A percentile compares a stretch with the other conserved stretches of the same genome.
Evolutionary conservation across 371 early-diverging fungal species (phyloP).

Genomic region (Mucor piriformis): DNA sequence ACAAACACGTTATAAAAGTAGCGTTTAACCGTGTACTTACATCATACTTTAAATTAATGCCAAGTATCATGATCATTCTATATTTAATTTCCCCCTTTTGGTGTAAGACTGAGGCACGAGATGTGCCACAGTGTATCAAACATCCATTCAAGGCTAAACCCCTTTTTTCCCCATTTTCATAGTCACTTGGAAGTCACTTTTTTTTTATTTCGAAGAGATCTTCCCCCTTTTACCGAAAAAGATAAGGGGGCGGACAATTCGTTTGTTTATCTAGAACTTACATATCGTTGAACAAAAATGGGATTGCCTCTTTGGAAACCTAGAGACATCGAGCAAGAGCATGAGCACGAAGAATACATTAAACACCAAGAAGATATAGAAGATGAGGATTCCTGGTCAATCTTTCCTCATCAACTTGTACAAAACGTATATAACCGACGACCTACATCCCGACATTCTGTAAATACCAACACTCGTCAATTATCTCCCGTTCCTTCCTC

Average conservation of each 20-base stretch:
- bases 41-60: too few relatives aligned
- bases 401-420: conserved; percentile 6
- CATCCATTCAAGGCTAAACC: too few relatives aligned
- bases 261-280: neutral
- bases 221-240: too few relatives aligned
- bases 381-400: conserved; percentile 7
- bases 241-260: neutral
- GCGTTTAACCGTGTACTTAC: too few relatives aligned
- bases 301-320: conserved; percentile 29
- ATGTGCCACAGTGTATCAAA: too few relatives aligned
- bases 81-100: too few relatives aligned
- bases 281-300: conserved; percentile 12
- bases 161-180: too few relatives aligned
- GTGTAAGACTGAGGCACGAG: too few relatives aligned
- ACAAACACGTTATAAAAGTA: too few relatives aligned
- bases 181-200: too few relatives aligned
- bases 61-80: too few relatives aligned
- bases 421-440: neutral
- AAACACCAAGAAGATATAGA: conserved; percentile 2
- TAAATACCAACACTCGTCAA: conserved; percentile 5
- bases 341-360: neutral
- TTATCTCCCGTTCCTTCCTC: neutral
- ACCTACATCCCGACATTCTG: neutral
- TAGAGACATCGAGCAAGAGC: conserved; percentile 5
- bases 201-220: too few relatives aligned